Conservation (phyloP, 768 basidiomycete species). For the Phlegmacium glaucopus region DNA sequence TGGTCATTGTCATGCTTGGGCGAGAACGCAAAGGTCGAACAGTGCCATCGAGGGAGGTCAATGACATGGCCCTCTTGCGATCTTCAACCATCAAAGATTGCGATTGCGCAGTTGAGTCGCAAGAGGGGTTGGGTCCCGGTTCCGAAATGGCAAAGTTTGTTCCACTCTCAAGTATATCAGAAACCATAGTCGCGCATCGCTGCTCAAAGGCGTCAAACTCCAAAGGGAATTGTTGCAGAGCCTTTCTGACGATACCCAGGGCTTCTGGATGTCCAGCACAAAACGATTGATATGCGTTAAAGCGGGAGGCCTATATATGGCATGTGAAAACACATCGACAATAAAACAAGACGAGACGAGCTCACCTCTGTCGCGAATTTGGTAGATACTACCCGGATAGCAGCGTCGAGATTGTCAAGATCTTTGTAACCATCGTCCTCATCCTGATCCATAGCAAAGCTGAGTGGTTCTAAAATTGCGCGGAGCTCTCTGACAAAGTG, state of each 20-base stretch:
- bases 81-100: constrained; percentile 18
- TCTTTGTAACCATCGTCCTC: constrained; percentile 16
- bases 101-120: constrained; percentile 13
- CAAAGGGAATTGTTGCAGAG: constrained; percentile 54
- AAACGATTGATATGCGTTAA: constrained; percentile 79
- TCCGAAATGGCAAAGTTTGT: constrained; percentile 17
- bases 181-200: constrained; percentile 58
- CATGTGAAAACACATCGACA: constrained; percentile 2
- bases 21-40: constrained; percentile 35
- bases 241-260: constrained; percentile 64
- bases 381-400: constrained; percentile 47
- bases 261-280: constrained; percentile 88
- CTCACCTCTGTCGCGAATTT: constrained; percentile 59
- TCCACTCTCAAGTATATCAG: constrained; percentile 30
- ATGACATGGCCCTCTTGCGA: constrained; percentile 43
- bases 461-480: constrained; percentile 45
- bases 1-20: constrained; percentile 28
- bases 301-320: constrained; percentile 57
- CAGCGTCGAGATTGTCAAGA: constrained; percentile 36
- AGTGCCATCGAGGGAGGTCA: constrained; percentile 49
- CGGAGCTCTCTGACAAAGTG: constrained; percentile 56
- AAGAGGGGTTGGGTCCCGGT: constrained; percentile 17
- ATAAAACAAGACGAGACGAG: constrained; percentile 6
- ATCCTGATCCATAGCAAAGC: constrained; percentile 37
- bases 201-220: constrained; percentile 89